These are phyloP conservation scores for Exsudoporus frostii DNA, from an alignment of 768 basidiomycete species.

Conservation along the genomic window DNA sequence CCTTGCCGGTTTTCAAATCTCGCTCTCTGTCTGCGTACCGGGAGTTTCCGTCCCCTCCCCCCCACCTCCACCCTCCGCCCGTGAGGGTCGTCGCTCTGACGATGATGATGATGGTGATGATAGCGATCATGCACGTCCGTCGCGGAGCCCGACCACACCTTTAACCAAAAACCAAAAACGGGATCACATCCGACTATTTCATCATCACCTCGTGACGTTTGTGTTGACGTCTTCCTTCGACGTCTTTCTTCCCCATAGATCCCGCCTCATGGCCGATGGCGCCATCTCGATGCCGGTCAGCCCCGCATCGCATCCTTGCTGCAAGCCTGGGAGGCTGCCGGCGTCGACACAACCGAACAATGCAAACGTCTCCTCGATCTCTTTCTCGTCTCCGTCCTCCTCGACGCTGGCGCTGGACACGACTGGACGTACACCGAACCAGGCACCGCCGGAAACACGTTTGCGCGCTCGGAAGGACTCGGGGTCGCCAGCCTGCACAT, in stretches of 20 bases:
- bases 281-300: slow-evolving; percentile 73
- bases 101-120: neutral
- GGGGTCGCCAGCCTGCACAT: slow-evolving; percentile 89
- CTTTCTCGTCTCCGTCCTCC: slow-evolving; percentile 84
- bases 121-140: neutral
- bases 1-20: neutral
- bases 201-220: slow-evolving; percentile 1
- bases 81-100: neutral
- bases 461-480: slow-evolving; percentile 73
- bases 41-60: neutral
- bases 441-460: slow-evolving; percentile 43
- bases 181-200: neutral
- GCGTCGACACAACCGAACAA: slow-evolving; percentile 51
- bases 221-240: neutral
- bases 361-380: slow-evolving; percentile 81
- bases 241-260: slow-evolving; percentile 46
- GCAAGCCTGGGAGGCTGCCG: slow-evolving; percentile 47
- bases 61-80: slow-evolving; percentile 7
- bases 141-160: neutral
- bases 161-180: no score
- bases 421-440: slow-evolving; percentile 74
- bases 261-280: slow-evolving; percentile 86
- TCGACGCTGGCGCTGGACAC: slow-evolving; percentile 92
- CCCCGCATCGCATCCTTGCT: slow-evolving; percentile 64
- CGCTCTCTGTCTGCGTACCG: neutral